Percentiles rank a stretch among this genome's conserved stretches.
Conservation (phyloP, 2,329 filamentous ascomycete species). For the Trichoderma citrinoviride region DNA sequence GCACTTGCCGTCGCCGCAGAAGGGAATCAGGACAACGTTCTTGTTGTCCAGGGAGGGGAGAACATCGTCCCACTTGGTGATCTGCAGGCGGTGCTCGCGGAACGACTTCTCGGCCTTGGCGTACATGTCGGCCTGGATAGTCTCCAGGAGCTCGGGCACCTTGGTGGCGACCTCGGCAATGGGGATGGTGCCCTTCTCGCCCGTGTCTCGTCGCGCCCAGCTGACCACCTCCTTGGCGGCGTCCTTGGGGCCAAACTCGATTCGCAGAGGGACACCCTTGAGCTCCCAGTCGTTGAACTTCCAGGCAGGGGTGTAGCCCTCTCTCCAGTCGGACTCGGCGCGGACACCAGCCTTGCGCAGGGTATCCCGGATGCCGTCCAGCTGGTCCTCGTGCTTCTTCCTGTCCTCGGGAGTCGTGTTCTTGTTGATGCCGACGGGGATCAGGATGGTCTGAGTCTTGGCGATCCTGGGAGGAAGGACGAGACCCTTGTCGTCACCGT, state of each 20-base stretch:
- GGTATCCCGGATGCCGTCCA: constrained; percentile 66
- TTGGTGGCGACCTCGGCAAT: constrained; percentile 70
- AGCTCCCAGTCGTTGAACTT: constrained; percentile 99
- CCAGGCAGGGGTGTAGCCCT: constrained; percentile 91
- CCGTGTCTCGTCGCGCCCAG: constrained; percentile 81
- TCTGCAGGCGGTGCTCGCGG: constrained; percentile 72
- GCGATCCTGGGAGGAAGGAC: constrained; percentile 89
- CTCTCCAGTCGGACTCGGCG: constrained; percentile 76
- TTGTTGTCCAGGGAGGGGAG: constrained; percentile 85
- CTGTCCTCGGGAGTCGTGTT: constrained; percentile 80
- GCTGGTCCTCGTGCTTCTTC: constrained; percentile 70
- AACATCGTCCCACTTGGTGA: constrained; percentile 89
- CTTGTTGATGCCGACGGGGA: constrained; percentile 90
- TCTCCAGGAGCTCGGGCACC: constrained; percentile 79
- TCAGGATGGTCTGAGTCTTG: constrained; percentile 79
- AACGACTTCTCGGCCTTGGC: constrained; percentile 74
- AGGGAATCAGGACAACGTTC: constrained; percentile 89
- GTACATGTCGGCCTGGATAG: constrained; percentile 82
- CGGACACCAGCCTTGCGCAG: constrained; percentile 74
- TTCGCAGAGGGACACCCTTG: constrained; percentile 87
- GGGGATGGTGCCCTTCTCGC: constrained; percentile 76
- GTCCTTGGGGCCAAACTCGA: constrained; percentile 96
- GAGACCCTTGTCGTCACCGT: constrained; percentile 92
- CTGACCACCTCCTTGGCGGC: constrained; percentile 81
- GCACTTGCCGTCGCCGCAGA: constrained; percentile 77